Base-by-base conservation (phyloP, 2,329 filamentous ascomycete genomes). In the Hypoxylon sp. region DNA sequence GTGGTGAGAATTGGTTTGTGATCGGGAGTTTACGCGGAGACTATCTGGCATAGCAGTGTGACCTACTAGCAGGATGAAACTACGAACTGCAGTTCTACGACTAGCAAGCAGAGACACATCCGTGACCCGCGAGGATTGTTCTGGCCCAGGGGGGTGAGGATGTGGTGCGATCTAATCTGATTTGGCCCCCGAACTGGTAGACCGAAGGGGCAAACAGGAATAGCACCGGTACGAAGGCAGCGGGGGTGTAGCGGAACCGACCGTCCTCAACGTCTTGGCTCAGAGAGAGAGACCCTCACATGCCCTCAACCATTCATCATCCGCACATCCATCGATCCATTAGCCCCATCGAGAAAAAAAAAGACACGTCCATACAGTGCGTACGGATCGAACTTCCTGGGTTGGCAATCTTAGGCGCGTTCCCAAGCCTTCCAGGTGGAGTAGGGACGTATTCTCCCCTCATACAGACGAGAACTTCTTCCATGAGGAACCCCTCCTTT, bases 131-230 rank as follows among this genome's bases (percentile, higher is more conserved):
- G n/a, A 7, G 58, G 54, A 54, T 51, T 50, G 51, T 41, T 61
- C 48, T 55, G 29, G 58, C 17, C 50, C 50, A 56, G 17, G 29
- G 51, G 35, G 47, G 29, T 48, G 40, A 47, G 43, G 27, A 45
- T 51, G 54, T 63, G 49, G 46, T 43, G 57, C 53, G 37, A 63
- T 60, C 60, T 63, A 60, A 60, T 63, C 60, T 58, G 60, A 63
- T 63, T 53, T 60, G 43, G 53, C 20, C 21, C n/a, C 60, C 60
- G 47, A 60, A 43, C 13, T 57, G 42, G 41, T 42, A 51, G 57
- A 60, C 53, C 60, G 60, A 63, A 35, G 49, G 18, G 48, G n/a
- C n/a, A n/a, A n/a, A n/a, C n/a, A n/a, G n/a, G n/a, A n/a, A n/a
- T n/a, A n/a, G n/a, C n/a, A n/a, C n/a, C n/a, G n/a, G n/a, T n/a